A percentile compares a stretch with the other conserved stretches of the same genome.
Conservation (phyloP, 257 asterid species). For the Petunia axillaris region DNA sequence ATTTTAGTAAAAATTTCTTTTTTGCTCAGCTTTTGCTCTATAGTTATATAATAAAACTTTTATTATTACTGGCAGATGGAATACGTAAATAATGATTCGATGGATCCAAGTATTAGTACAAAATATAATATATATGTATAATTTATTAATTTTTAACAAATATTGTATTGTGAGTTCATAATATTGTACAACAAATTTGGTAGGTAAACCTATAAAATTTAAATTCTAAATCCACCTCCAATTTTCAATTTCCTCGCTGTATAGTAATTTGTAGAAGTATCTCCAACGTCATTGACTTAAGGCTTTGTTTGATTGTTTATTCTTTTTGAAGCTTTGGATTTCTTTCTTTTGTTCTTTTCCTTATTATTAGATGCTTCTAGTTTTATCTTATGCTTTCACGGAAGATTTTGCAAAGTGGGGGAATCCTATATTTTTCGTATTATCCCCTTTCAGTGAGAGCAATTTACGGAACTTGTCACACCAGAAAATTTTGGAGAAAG, state of each 20-base stretch:
- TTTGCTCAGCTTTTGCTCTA: neutral
- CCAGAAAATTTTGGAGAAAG: neutral
- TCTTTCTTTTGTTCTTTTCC: slow-evolving; percentile 14
- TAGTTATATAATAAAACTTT: neutral
- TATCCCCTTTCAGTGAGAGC: slow-evolving; percentile 5
- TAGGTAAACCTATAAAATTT: no score
- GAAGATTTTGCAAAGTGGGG: neutral
- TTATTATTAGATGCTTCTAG: neutral
- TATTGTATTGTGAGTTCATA: no score
- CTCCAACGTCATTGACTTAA: neutral
- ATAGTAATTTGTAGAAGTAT: neutral
- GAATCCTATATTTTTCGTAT: slow-evolving; percentile 13
- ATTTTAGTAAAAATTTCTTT: neutral
- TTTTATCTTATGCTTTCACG: neutral
- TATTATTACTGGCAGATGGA: no score
- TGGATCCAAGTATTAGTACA: no score
- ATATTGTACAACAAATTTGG: no score
- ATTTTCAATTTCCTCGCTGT: no score
- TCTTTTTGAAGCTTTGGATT: slow-evolving; percentile 11
- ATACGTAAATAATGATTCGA: no score
- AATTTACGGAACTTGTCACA: neutral
- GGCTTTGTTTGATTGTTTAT: slow-evolving; percentile 3
- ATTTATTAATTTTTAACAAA: no score
- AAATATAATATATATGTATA: no score
- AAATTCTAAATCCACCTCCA: no score